Evolutionary conservation across 768 basidiomycete species (phyloP).

Genomic region (Mycena olivaceomarginata): DNA sequence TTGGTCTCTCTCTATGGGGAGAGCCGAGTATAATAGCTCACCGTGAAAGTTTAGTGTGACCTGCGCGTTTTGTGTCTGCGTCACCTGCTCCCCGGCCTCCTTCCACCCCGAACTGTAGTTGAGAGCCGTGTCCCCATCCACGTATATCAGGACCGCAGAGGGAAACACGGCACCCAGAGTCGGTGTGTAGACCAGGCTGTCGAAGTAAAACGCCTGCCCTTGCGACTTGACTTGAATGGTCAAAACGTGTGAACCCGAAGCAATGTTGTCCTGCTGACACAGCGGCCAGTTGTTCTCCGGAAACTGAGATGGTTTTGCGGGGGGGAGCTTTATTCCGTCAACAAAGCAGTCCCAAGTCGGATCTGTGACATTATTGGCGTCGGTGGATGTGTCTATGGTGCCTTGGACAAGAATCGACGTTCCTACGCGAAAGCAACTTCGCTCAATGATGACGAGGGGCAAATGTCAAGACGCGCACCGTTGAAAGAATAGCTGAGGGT

Average conservation of each 20-base stretch:
- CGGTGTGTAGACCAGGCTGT: conserved; percentile 51
- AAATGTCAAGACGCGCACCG: conserved; percentile 18
- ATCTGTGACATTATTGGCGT: conserved; percentile 43
- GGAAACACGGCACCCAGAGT: not conserved
- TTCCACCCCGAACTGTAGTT: conserved; percentile 47
- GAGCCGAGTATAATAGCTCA: not conserved
- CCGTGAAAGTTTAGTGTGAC: conserved; percentile 12
- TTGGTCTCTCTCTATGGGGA: not conserved
- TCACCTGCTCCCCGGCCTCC: conserved; percentile 6
- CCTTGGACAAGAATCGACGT: conserved; percentile 50
- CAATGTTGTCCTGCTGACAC: conserved; percentile 46
- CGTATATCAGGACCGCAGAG: conserved; percentile 19
- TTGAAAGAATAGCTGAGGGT: conserved; percentile 28
- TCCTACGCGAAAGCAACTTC: conserved; percentile 39
- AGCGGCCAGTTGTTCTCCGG: conserved; percentile 56
- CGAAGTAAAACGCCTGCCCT: conserved; percentile 52
- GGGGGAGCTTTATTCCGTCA: conserved; percentile 48
- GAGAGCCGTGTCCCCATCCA: conserved; percentile 15
- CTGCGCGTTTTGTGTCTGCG: not conserved
- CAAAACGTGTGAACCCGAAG: conserved; percentile 50
- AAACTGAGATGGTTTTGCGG: conserved; percentile 36
- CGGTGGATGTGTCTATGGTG: conserved; percentile 30
- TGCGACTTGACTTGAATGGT: conserved; percentile 49
- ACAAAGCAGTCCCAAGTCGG: conserved; percentile 52
- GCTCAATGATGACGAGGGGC: not conserved